Percentiles rank a stretch among this genome's conserved stretches.
Conservation (phyloP, 2,329 filamentous ascomycete genomes). For the Blastomyces parvus region DNA sequence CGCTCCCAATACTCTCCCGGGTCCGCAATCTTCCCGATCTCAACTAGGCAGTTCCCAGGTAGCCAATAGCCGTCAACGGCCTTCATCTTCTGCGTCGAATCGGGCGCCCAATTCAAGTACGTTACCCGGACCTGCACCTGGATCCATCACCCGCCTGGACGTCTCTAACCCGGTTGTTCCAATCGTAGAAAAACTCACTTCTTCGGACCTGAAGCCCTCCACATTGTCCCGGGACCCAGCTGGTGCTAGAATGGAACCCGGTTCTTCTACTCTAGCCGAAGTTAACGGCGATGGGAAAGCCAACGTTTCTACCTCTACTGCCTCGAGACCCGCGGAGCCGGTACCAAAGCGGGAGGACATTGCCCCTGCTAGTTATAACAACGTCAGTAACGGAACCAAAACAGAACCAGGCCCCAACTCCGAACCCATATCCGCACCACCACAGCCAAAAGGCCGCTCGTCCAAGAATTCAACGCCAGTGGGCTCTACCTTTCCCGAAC, state of each 20-base stretch:
- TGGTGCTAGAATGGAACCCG: constrained; percentile 31
- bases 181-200: constrained; percentile 25
- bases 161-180: constrained; percentile 20
- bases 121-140: constrained; percentile 23
- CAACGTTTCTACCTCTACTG: constrained; percentile 9
- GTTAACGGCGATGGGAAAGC: constrained; percentile 22
- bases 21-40: constrained; percentile 59
- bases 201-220: constrained; percentile 42
- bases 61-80: constrained; percentile 47
- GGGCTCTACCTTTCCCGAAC: constrained; percentile 21
- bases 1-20: constrained; percentile 46
- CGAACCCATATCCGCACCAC: constrained; percentile 4
- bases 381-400: constrained; percentile 13
- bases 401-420: constrained; percentile 1
- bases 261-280: constrained; percentile 21
- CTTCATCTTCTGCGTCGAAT: constrained; percentile 52
- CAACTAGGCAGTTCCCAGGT: constrained; percentile 65
- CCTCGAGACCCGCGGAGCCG: constrained; percentile 14
- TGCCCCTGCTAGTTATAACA: constrained; percentile 19
- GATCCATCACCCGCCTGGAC: constrained; percentile 24
- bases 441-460: constrained; percentile 17
- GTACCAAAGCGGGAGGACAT: constrained; percentile 29
- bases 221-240: constrained; percentile 41
- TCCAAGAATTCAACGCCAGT: constrained; percentile 26
- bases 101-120: constrained; percentile 48